Evolutionary conservation across 257 asterid genomes (phyloP), one percentile per base, ranked within the genome.

Genomic region (Nicotiana paniculata): DNA sequence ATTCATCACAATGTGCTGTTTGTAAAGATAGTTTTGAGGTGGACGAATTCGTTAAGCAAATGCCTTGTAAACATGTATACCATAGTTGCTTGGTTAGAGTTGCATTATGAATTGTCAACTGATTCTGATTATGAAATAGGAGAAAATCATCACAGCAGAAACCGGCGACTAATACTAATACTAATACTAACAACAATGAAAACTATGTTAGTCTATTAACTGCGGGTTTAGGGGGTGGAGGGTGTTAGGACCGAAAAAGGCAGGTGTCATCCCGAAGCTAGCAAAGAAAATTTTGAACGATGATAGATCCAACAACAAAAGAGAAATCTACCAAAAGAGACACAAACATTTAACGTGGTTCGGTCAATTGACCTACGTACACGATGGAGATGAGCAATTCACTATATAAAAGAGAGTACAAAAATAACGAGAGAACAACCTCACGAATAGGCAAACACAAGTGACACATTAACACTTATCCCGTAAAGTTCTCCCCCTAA

Each of bases 51-150:
- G 89, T 84, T 0, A 88, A 86, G 77, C 88, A 88, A 86, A 84
- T 88, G 61, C 88, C 91, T 18, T 88, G 91, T 67, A 86, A 88
- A 77, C 91, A 88, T 83, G 78, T 84, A 26, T 86, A 86, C 85
- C 91, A 88, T 88, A 37, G n/a, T 88, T 6, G 88, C 88, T 39
- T 88, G 91, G 91, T 85, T 88, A n/a, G 91, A 88, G 77, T 9
- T 88, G 84, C 89, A 83, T 77, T 33, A 11, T 65, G 70, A 78
- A 57, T 28, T 78, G 46, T 72, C 82, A 18, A 57, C 32, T 3
- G 83, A 16, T 33, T 66, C 32, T 66, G 74, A 66, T 21, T 21
- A 21, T 21, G 24, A 26, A 66, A 32, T 32, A 66, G 11, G 74
- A 66, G n/a, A 66, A 58, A 3, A 32, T 32, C 13, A 58, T 58